Percentiles rank a stretch among this genome's conserved stretches.
Conservation (phyloP, 1,284 basidiomycete genomes). For the Salmacisia buchloeana region DNA sequence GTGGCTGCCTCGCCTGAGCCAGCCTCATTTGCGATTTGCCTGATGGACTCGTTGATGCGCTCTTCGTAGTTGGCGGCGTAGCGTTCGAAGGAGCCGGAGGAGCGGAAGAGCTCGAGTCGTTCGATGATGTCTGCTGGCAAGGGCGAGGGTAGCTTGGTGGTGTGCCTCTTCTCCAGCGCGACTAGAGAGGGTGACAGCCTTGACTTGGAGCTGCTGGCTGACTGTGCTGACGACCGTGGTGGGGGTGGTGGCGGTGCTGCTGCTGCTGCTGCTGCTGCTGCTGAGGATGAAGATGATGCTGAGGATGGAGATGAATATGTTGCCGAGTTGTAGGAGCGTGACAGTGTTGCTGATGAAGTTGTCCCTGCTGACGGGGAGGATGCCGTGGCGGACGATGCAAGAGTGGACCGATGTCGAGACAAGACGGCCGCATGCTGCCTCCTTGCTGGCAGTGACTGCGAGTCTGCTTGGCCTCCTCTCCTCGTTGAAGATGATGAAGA, state of each 20-base stretch:
- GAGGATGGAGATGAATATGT: neutral
- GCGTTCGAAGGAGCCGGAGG: conserved; percentile 1
- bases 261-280: conserved; percentile 18
- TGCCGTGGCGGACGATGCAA: neutral
- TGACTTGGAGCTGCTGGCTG: neutral
- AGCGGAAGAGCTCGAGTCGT: conserved; percentile 14
- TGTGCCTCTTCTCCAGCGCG: neutral
- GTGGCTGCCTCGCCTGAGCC: no score
- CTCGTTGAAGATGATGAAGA: no score
- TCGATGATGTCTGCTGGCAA: conserved; percentile 26
- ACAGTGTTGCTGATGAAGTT: conserved; percentile 17
- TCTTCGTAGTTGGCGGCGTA: conserved; percentile 11
- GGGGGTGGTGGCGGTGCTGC: conserved; percentile 16
- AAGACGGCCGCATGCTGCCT: no score
- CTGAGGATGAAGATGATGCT: conserved; percentile 11
- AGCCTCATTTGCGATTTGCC: no score
- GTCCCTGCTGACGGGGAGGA: conserved; percentile 12
- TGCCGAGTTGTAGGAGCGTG: conserved; percentile 14
- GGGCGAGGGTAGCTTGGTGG: conserved; percentile 26
- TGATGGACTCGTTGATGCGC: neutral
- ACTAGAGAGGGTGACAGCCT: neutral
- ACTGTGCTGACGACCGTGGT: neutral
- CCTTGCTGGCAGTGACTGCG: neutral
- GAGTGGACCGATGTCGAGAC: neutral
- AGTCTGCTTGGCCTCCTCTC: neutral